Base-by-base conservation (phyloP, 441 rosid species). In the Populus hybrid region DNA sequence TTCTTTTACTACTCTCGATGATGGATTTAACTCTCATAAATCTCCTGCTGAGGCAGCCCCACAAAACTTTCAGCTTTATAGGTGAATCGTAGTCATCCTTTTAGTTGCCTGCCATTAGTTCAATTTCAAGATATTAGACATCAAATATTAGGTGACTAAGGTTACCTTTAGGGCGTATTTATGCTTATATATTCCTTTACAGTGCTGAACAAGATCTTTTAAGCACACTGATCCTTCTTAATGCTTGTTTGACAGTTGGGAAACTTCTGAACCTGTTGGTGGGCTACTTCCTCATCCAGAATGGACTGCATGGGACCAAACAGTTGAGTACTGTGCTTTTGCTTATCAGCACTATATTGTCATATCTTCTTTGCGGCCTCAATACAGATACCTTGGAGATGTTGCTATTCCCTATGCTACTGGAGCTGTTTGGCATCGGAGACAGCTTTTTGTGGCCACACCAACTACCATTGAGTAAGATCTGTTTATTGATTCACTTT, bases 241-340 rank as follows among this genome's bases (percentile, higher is more conserved):
- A 30, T 57, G 72, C 83, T 72, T 79, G 61, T 76, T 85, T 67
- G 87, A 90, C 88, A 94, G 99, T 81, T 96, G 99, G 99, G 99
- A 94, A 84, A 94, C 90, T 83, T 96, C 93, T 86, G 91, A 93
- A 85, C 97, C 99, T 67, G 96, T 96, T 63, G 98, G 99, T 78
- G 92, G 88, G 77, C 88, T 96, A 86, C 93, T 96, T 88, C 97
- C 98, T 88, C 99, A 94, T 86, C 99, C 98, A 79, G 99, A 96
- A 79, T 96, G 98, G 98, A 88, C 98, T 71, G 98, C 98, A 72
- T 96, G 99, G 99, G 99, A 96, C 86, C 93, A 93, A 85, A 96
- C 97, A 71, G 99, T 94, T 80, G 99, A 96, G 84, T 92, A 96
- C 81, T 96, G 98, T 86, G 99, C 99, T 30, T 93, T 96, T 85